phyloP scores from a whole-genome alignment of 768 basidiomycete species.

The Collybia mongolica region DNA sequence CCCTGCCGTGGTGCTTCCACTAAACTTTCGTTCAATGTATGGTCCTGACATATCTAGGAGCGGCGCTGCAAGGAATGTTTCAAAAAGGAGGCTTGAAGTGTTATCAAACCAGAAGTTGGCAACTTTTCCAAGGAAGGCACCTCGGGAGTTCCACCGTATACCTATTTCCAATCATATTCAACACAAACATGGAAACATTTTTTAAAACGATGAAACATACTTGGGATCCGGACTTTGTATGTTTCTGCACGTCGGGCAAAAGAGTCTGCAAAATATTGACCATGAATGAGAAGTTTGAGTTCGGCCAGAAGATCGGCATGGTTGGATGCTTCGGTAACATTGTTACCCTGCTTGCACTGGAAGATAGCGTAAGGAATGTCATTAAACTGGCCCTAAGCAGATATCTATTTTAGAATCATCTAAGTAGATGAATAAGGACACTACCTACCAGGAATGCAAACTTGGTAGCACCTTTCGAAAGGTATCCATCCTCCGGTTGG shows the following conservation, averaged over 20 bases:
- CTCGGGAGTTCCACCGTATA: neutral
- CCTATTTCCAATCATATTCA: too few species aligned
- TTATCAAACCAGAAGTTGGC: neutral
- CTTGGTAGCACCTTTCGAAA: conserved; percentile 2
- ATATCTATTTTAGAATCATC: neutral
- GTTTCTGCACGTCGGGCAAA: neutral
- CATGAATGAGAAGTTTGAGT: neutral
- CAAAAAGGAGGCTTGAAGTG: neutral
- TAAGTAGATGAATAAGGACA: neutral
- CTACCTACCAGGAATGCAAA: neutral
- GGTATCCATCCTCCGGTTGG: neutral
- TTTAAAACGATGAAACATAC: neutral
- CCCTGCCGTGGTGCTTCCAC: too few species aligned
- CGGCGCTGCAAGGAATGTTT: neutral
- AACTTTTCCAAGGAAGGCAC: neutral
- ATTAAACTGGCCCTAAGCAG: neutral
- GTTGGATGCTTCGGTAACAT: neutral
- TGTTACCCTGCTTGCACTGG: neutral
- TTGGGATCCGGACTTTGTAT: neutral
- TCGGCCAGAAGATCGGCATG: neutral
- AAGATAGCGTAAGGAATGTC: neutral
- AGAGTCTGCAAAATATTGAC: neutral
- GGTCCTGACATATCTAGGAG: neutral
- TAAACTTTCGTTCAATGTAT: too few species aligned
- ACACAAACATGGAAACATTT: too few species aligned